Percentiles rank a stretch among this genome's conserved stretches.
These are phyloP conservation scores for Penicillium sp. DNA, from an alignment of 2,329 filamentous ascomycete species.

Conservation along the genomic window DNA sequence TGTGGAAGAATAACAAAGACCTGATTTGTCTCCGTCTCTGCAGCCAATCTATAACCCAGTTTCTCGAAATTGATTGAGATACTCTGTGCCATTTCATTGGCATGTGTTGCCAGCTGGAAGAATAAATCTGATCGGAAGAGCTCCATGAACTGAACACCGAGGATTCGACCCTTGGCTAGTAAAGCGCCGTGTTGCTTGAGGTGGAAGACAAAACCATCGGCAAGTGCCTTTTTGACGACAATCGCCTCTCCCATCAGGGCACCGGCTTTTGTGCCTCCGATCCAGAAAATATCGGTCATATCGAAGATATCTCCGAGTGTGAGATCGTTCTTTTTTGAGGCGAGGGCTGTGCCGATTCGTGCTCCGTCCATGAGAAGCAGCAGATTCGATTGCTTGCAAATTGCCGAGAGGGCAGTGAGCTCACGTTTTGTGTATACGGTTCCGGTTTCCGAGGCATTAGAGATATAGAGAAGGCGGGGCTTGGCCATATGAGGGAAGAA, in stretches of 20 bases:
- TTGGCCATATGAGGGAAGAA: constrained; percentile 57
- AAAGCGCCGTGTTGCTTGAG: constrained; percentile 56
- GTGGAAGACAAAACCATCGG: constrained; percentile 53
- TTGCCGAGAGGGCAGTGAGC: constrained; percentile 43
- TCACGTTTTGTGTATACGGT: constrained; percentile 51
- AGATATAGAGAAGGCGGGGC: constrained; percentile 54
- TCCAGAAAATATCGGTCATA: constrained; percentile 57
- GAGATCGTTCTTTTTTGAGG: constrained; percentile 47
- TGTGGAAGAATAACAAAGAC: constrained; percentile 51
- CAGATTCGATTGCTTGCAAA: constrained; percentile 46
- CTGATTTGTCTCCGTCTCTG: constrained; percentile 54
- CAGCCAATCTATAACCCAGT: constrained; percentile 46
- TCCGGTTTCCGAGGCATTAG: constrained; percentile 54
- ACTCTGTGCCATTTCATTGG: constrained; percentile 48
- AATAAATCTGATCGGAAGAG: constrained; percentile 50
- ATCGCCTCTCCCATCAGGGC: constrained; percentile 55
- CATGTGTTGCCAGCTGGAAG: constrained; percentile 49
- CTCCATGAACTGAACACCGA: constrained; percentile 54
- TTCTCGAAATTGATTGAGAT: constrained; percentile 48
- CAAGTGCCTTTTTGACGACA: constrained; percentile 49
- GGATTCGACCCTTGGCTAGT: constrained; percentile 52
- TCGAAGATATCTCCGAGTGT: constrained; percentile 48
- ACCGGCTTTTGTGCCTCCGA: constrained; percentile 56
- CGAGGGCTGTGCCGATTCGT: constrained; percentile 47
- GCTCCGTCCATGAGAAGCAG: constrained; percentile 54